These are phyloP conservation scores for Bassia scoparia DNA, from an alignment of 148 eudicot genomes.

Conservation along the genomic window DNA sequence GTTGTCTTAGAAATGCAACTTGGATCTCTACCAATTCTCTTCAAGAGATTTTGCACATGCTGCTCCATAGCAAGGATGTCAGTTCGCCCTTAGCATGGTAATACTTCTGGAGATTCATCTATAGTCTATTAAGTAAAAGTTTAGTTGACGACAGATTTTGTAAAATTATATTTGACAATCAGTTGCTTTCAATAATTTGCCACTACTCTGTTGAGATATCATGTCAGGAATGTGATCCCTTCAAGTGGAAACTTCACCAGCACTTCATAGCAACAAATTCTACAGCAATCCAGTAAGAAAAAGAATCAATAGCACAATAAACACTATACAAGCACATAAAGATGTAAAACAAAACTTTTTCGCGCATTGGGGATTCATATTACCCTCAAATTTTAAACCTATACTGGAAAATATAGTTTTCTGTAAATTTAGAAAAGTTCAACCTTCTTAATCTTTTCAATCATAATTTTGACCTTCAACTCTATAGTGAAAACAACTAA, in stretches of 20 bases:
- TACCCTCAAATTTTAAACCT: neutral
- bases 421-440: no score
- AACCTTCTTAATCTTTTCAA: neutral
- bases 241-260: conserved; percentile 92
- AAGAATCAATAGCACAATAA: neutral
- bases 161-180: neutral
- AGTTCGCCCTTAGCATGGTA: conserved; percentile 96
- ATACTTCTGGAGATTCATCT: conserved; percentile 80
- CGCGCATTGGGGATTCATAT: no score
- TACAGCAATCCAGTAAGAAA: conserved; percentile 20
- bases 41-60: conserved; percentile 53
- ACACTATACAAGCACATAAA: no score
- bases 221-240: conserved; percentile 98
- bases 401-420: neutral
- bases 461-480: neutral
- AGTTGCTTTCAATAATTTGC: neutral
- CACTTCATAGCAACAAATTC: conserved; percentile 86
- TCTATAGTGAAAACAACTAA: neutral
- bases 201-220: conserved; percentile 98
- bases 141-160: conserved; percentile 7
- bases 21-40: conserved; percentile 82
- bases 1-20: conserved; percentile 56
- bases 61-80: conserved; percentile 70
- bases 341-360: no score
- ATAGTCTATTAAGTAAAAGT: conserved; percentile 49